Evolutionary conservation across 2,329 filamentous ascomycete genomes (phyloP), one percentile per base, ranked within the genome.

Genomic region (Cladobotryum protrusum): DNA sequence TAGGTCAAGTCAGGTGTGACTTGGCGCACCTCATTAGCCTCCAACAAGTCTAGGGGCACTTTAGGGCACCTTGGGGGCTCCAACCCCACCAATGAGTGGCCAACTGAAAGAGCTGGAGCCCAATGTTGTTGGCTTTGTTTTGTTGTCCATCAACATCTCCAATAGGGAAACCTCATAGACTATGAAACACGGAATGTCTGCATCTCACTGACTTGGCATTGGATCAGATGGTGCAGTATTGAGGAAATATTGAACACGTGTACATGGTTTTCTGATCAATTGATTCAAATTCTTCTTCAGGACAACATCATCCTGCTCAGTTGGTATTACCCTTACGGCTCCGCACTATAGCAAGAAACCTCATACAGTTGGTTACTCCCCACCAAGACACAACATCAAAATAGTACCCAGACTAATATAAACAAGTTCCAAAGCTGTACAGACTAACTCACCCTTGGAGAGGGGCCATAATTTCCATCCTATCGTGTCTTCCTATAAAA

Each of bases 311-410:
- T 29, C 24, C 24, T 5, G 24, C 24, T 24, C 9, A 15, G n/a
- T 24, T 39, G 43, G 40, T 24, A 19, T 34, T 50, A 47, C 33
- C 35, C 46, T 46, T 17, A 45, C n/a, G n/a, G 42, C 8, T 24
- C 19, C 14, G 45, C 49, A 52, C 45, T 52, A 45, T 52, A 49
- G 35, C 43, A 36, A 45, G 32, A 42, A 45, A 45, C 24, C 24
- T 29, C 14, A 20, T 49, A 44, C 29, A 17, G 29, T 24, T 42
- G 35, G 9, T 20, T 15, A 35, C 29, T 48, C 35, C 29, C 19
- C 17, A 5, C 18, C 40, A 52, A 42, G 32, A 41, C 46, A 49
- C 48, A 43, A 47, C 49, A 44, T 43, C 35, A 43, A 24, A 48
- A 29, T 29, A 29, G 24, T 48, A 39, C 49, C 49, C 39, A 15